These are phyloP conservation scores for Colletotrichum chlorophyti DNA, from an alignment of 2,329 filamentous ascomycete species.

Conservation along the genomic window DNA sequence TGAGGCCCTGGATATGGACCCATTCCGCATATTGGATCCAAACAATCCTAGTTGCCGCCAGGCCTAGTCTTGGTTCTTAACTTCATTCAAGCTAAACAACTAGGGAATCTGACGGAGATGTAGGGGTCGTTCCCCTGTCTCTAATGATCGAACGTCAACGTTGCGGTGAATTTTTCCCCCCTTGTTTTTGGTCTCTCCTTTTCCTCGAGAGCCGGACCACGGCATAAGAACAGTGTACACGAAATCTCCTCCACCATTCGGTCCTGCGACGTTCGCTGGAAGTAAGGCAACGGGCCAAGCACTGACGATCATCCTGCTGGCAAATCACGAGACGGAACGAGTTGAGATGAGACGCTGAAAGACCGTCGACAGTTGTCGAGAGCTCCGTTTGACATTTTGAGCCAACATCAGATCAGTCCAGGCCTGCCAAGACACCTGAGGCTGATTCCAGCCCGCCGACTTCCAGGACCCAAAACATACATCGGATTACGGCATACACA, in stretches of 20 bases:
- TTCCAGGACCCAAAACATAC: neutral
- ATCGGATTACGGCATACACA: no score
- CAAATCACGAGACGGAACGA: neutral
- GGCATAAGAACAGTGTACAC: conserved; percentile 13
- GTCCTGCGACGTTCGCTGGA: conserved; percentile 4
- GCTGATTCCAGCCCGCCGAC: conserved; percentile 14
- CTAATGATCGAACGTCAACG: conserved; percentile 9
- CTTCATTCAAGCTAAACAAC: conserved; percentile 1
- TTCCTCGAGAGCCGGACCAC: conserved; percentile 23
- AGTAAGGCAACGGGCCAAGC: neutral
- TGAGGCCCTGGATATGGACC: conserved; percentile 13
- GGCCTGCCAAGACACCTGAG: conserved; percentile 22
- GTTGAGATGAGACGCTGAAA: neutral
- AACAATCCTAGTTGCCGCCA: conserved; percentile 28
- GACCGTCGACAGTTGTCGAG: neutral
- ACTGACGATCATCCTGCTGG: neutral
- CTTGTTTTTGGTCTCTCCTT: conserved; percentile 17
- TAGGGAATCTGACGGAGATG: conserved; percentile 18
- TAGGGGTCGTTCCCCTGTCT: conserved; percentile 16
- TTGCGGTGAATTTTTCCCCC: conserved; percentile 6
- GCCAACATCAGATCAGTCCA: conserved; percentile 9
- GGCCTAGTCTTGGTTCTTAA: conserved; percentile 25
- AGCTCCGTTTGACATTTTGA: conserved; percentile 1
- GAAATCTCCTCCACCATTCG: conserved; percentile 14
- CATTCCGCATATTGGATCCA: conserved; percentile 28